Base-by-base conservation (phyloP, 345 rosid genomes). In the Psidium friedrichsthalianum region DNA sequence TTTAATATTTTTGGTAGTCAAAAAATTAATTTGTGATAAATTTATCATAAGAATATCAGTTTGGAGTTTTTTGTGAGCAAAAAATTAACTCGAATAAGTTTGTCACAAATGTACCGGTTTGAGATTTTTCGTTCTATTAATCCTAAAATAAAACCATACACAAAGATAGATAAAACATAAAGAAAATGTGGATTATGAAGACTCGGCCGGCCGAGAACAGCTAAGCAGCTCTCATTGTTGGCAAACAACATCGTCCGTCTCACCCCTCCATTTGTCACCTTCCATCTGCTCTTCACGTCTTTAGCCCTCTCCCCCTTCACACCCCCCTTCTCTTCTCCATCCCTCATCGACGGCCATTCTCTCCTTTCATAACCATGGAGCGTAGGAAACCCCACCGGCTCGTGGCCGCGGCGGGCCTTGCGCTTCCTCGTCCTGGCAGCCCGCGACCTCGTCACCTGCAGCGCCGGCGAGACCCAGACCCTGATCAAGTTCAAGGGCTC, bases 401-500 rank as follows among this genome's bases (percentile, higher is more conserved):
- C 13, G 0, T 9, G 25, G 80, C 40, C 25, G 25, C 25, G 0
- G 21, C 20, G 6, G 80, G 3, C 12, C 25, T 69, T 13, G 13
- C 0, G 12, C 24, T 36, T 36, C 24, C 44, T 69, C 78, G 7
- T 69, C 80, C 80, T 69, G 47, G 80, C 24, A 3, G 13, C 80
- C 47, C 80, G 10, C 11, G 11, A 40, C 47, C 22, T 69, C 25
- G 1, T 69, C 80, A 36, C 25, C 47, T 69, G 80, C 25, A 5
- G 80, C 1, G 47, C 80, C 2, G 42, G 69, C 3, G 96, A 94
- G n/a, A 91, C 92, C 6, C 88, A 89, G 14, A 85, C 86, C 59
- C 94, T 96, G 0, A 25, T 94, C 54, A 84, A 84, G 78, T 94
- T 96, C 91, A 94, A 87, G 92, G 88, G 86, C 44, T 91, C 95